phyloP scores from a whole-genome alignment of 352 stramenopile species.

The Pythium apleroticum region DNA sequence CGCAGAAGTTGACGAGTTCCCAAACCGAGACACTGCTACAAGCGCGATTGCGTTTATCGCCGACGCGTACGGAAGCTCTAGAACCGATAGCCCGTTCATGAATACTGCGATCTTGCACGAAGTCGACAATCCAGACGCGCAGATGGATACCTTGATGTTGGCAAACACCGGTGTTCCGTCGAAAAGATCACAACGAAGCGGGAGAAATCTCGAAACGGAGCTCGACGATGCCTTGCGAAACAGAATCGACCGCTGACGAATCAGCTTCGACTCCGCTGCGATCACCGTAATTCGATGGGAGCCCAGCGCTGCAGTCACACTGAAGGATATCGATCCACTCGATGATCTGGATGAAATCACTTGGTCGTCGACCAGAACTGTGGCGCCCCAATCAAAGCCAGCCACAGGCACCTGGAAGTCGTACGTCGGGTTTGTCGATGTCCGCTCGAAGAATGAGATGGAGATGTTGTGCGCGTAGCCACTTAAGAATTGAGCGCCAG shows the following conservation, averaged over 20 bases:
- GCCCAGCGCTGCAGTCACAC: conserved; percentile 33
- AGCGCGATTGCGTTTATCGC: conserved; percentile 24
- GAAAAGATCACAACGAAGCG: conserved; percentile 50
- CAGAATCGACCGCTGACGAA: conserved; percentile 36
- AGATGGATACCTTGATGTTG: conserved; percentile 35
- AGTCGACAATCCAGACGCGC: conserved; percentile 18
- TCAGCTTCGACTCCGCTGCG: conserved; percentile 48
- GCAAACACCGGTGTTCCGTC: conserved; percentile 43
- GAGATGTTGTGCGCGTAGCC: conserved; percentile 58
- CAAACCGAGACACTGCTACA: conserved; percentile 8
- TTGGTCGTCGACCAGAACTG: conserved; percentile 37
- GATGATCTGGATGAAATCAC: conserved; percentile 30
- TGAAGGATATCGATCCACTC: conserved; percentile 38
- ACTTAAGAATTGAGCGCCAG: conserved; percentile 18
- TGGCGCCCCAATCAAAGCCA: conserved; percentile 46
- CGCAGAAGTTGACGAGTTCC: background rate
- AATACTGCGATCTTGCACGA: conserved; percentile 21
- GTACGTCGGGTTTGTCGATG: conserved; percentile 29
- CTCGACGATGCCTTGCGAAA: conserved; percentile 34
- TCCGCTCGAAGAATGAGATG: conserved; percentile 49
- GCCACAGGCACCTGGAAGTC: conserved; percentile 53
- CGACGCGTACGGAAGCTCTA: conserved; percentile 11
- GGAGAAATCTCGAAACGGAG: conserved; percentile 20
- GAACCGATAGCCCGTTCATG: conserved; percentile 16
- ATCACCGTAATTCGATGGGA: conserved; percentile 42